Conservation (phyloP, 768 basidiomycete genomes). For the Strobilomyces dryophilus region DNA sequence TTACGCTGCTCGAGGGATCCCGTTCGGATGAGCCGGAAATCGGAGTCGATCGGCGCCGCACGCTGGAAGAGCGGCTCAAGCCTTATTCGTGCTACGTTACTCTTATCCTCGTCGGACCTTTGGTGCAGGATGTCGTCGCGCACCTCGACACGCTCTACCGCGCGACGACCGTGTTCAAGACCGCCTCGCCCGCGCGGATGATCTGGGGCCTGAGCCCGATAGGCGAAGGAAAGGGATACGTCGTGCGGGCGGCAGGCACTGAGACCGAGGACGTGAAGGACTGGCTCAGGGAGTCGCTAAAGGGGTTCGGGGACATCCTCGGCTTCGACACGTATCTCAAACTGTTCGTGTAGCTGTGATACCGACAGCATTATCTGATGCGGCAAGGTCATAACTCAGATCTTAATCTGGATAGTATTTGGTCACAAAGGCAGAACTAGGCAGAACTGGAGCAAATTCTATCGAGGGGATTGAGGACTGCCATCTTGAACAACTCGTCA, state of each 20-base stretch:
- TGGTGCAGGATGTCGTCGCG: constrained; percentile 43
- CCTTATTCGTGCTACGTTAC: constrained; percentile 93
- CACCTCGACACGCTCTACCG: constrained; percentile 49
- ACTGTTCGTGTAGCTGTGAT: constrained; percentile 44
- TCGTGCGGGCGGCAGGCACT: constrained; percentile 71
- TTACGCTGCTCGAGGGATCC: constrained; percentile 65
- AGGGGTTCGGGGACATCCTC: constrained; percentile 46
- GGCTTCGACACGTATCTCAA: constrained; percentile 64
- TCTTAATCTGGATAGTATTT: too few relatives aligned
- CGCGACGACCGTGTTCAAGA: constrained; percentile 59
- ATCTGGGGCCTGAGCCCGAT: constrained; percentile 81
- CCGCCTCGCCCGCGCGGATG: constrained; percentile 48
- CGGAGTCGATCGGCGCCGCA: constrained; percentile 27
- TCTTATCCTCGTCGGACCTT: constrained; percentile 73
- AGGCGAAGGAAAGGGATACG: constrained; percentile 40
- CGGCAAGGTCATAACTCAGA: constrained; percentile 2
- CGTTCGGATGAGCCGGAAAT: constrained; percentile 1
- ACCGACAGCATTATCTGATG: not conserved
- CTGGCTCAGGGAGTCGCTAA: constrained; percentile 62
- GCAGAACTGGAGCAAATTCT: too few relatives aligned
- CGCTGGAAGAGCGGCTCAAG: constrained; percentile 55
- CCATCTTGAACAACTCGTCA: too few relatives aligned
- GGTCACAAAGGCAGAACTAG: too few relatives aligned
- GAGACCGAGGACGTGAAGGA: constrained; percentile 71
- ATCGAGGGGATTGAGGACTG: too few relatives aligned